Conservation (phyloP, 2,329 filamentous ascomycete genomes). For the Aspergillus sergii region DNA sequence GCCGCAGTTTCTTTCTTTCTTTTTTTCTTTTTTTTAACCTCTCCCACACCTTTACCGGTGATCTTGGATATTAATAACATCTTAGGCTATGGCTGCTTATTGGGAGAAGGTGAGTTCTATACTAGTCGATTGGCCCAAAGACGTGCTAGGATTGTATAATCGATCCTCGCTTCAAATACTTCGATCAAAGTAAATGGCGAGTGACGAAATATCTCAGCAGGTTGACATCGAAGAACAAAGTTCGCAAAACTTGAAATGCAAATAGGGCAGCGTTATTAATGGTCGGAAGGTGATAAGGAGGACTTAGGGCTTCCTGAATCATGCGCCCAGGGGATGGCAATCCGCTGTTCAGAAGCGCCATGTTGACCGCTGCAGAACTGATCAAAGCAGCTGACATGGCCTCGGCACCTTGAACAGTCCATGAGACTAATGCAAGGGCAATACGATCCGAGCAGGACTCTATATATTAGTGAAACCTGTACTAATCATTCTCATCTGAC, state of each 20-base stretch:
- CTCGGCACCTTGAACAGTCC: not conserved
- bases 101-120: no score
- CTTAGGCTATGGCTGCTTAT: no score
- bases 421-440: not conserved
- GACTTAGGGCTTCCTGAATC: not conserved
- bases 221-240: not conserved
- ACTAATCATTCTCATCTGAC: not conserved
- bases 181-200: no score
- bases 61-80: no score
- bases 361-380: not conserved
- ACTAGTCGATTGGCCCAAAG: no score
- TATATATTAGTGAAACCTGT: not conserved
- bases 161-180: no score
- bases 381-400: not conserved
- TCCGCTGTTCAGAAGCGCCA: not conserved
- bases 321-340: not conserved
- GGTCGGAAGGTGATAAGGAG: accelerated
- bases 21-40: no score
- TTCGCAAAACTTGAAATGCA: not conserved
- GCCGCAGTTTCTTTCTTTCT: no score
- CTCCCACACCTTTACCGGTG: no score
- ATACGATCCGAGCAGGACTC: not conserved
- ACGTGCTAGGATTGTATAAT: no score
- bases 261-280: not conserved
- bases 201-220: no score